A percentile compares a stretch with the other conserved stretches of the same genome.
Evolutionary conservation across 2,329 filamentous ascomycete species (phyloP).

Genomic region (Colletotrichum liaoningense): DNA sequence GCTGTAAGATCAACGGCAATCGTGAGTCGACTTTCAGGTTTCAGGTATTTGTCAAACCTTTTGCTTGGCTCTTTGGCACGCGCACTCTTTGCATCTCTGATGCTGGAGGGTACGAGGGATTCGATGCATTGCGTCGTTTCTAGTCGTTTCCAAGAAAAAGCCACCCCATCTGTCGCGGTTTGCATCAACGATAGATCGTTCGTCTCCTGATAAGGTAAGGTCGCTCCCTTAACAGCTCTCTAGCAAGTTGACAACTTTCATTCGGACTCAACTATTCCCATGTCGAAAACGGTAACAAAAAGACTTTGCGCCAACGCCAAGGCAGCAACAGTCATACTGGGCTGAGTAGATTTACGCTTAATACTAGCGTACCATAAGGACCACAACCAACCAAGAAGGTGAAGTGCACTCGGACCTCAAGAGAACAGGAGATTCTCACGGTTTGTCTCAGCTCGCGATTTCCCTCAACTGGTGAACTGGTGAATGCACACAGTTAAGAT

Average conservation of each 20-base stretch:
- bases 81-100: conserved; percentile 1
- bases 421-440: neutral
- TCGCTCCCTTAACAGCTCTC: neutral
- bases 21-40: neutral
- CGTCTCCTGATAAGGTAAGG: neutral
- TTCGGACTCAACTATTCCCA: neutral
- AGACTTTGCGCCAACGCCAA: neutral
- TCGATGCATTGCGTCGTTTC: neutral
- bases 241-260: neutral
- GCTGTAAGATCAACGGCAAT: neutral
- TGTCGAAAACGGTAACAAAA: neutral
- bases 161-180: neutral
- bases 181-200: neutral
- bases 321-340: neutral
- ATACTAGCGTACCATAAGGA: neutral
- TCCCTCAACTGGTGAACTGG: neutral
- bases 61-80: neutral
- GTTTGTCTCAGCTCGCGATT: neutral
- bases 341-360: neutral
- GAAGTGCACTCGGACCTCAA: neutral
- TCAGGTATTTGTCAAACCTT: neutral
- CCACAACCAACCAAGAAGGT: neutral
- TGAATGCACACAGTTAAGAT: too few species aligned
- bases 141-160: neutral
- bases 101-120: neutral